Base-by-base conservation (phyloP, 306 rosid species). In the Mimosa pudica region DNA sequence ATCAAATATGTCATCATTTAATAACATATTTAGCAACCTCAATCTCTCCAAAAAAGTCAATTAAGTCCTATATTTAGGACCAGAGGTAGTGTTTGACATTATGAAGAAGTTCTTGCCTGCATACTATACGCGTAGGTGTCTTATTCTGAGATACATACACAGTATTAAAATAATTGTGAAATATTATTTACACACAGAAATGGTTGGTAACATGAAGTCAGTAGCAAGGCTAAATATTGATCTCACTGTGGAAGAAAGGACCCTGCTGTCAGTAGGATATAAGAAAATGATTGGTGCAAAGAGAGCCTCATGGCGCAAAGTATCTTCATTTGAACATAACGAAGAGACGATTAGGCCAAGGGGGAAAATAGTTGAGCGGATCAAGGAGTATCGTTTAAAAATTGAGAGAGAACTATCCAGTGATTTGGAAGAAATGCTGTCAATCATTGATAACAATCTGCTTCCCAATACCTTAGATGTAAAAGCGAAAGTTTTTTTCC, bases 311-410 rank as follows among this genome's bases (percentile, higher is more conserved):
- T 94, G 98, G 98, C 94, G 97, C 58, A 94, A 92, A 38, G 92
- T 94, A 97, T 92, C 98, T 48, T 94, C 98, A 46, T 90, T 92
- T 85, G 97, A 94, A 86, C 98, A 94, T 77, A 94, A 90, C 85
- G 98, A 94, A 83, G 30, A 24, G 97, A 94, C 30, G 86, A 85
- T 92, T 9, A 94, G 92, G 74, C 94, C 93, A 48, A 94, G 92
- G 62, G 98, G 92, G 80, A 71, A 77, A 84, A 92, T 89, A 57
- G 98, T 89, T 48, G 89, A 88, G 83, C 80, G 89, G 73, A 92
- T 94, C 57, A 90, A 92, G 86, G 70, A 84, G 72, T 94, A 92
- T 75, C 83, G 97, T 85, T 86, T 88, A 66, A 94, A 89, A 87
- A 97, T 94, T 3, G 98, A 94, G 87, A 97, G 92, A 51, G 98